Evolutionary conservation across 345 rosid genomes (phyloP), one percentile per base, ranked within the genome.

Genomic region (Mallotus nudiflorus): DNA sequence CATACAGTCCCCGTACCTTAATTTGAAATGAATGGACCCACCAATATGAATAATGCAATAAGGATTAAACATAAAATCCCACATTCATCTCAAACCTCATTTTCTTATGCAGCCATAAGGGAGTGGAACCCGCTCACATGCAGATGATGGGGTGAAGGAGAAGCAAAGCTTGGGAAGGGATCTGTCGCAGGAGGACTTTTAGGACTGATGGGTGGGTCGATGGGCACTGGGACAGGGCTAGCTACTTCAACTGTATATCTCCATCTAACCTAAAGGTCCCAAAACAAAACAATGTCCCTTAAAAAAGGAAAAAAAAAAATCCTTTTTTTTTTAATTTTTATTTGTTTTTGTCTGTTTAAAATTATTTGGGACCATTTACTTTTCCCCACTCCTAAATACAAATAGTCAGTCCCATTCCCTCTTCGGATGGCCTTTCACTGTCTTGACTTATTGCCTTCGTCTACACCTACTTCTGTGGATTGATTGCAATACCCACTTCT

Each of bases 341-440:
- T n/a, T n/a, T n/a, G n/a, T n/a, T n/a, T n/a, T n/a, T n/a, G n/a
- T n/a, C n/a, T n/a, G n/a, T n/a, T n/a, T n/a, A n/a, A n/a, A n/a
- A n/a, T 28, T 25, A 3, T 19, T 13, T 7, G 62, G 40, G 70
- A 63, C 69, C 80, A 62, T 22, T 59, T 33, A 9, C 76, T 58
- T 31, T 33, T 33, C 37, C 37, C 37, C 37, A 33, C 37, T 33
- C 37, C 37, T n/a, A n/a, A n/a, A n/a, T n/a, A n/a, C n/a, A n/a
- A n/a, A n/a, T n/a, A n/a, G n/a, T 33, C 37, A 2, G 6, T 33
- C 37, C 37, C 6, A 33, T 65, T 75, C 65, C 78, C 62, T 49
- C 19, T 29, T 76, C 76, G 76, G 82, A 75, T 83, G 50, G 75
- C 81, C 78, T 77, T 64, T 82, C 90, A 12, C 62, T 78, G 46